These are phyloP conservation scores for Striga hermonthica DNA, from an alignment of 305 asterid genomes.

Conservation along the genomic window DNA sequence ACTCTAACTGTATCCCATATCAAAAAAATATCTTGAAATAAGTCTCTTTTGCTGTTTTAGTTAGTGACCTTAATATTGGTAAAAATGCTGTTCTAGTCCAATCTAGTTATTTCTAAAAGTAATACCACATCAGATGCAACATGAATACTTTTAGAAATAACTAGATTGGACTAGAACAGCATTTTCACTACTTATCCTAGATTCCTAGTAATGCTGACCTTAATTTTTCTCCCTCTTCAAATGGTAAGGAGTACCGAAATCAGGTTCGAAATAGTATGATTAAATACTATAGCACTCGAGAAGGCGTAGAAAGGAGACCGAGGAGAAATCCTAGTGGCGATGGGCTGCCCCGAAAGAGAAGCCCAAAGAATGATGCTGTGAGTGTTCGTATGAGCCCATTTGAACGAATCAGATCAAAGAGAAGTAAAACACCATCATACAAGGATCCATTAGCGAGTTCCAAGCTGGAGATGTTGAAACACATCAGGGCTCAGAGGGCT, in stretches of 20 bases:
- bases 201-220: slow-evolving; percentile 14
- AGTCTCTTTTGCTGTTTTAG: background rate
- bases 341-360: slow-evolving; percentile 41
- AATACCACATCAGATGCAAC: too few species aligned
- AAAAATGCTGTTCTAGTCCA: background rate
- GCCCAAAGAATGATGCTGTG: slow-evolving; percentile 37
- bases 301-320: slow-evolving; percentile 54
- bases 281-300: slow-evolving; percentile 58
- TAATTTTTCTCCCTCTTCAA: background rate
- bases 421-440: slow-evolving; percentile 44
- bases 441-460: slow-evolving; percentile 76
- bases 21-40: too few species aligned
- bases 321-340: slow-evolving; percentile 49
- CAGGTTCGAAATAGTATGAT: slow-evolving; percentile 65
- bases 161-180: too few species aligned
- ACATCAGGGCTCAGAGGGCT: slow-evolving; percentile 69
- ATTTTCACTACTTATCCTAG: slow-evolving; percentile 4
- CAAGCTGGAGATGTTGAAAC: slow-evolving; percentile 77
- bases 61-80: background rate
- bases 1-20: too few species aligned
- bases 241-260: slow-evolving; percentile 48
- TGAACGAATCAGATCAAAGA: slow-evolving; percentile 43
- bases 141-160: too few species aligned
- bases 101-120: background rate
- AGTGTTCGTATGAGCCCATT: slow-evolving; percentile 39